Base-by-base conservation (phyloP, 345 rosid genomes). In the Lenwebbia sp. region DNA sequence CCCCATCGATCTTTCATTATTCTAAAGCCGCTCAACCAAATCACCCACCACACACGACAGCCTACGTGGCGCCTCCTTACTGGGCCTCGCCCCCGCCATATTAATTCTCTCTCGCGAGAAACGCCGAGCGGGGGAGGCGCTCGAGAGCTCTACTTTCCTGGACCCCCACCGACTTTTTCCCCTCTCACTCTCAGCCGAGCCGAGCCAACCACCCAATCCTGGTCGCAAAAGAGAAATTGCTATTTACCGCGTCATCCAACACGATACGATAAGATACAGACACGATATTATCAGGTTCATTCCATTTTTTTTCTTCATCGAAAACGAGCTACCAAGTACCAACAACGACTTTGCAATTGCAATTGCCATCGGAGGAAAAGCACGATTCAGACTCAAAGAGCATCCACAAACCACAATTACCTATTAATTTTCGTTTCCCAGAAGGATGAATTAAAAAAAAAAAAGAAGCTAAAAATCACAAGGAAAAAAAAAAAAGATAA, bases 381-480 rank as follows among this genome's bases (percentile, higher is more conserved):
- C 44, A 19, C 4, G 76, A 65, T 53, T 17, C 54, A 30, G 76
- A 65, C 41, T 65, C 41, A 21, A 30, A 19, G 81, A 70, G 81
- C 47, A 37, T 70, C 81, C 81, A 44, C 81, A 70, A 70, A 37
- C 78, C 89, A 89, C 91, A 88, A 88, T 78, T 25, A 86, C 70
- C 88, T 82, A 86, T 86, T 87, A 83, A 87, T 76, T 92, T 89
- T 83, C 74, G 86, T 90, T 90, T 83, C 86, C 81, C 81, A 70
- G 25, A 12, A 70, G 47, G 81, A 70, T 37, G 25, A 51, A 82
- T 57, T 51, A 13, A 65, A 84, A 78, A 56, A 57, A 83, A 28
- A 26, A 51, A 23, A 54, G 78, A 82, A 17, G 21, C 40, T 65
- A 30, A 33, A 70, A 33, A 33, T 21, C 23, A 33, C 19, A 23